Base-by-base conservation (phyloP, 2,329 filamentous ascomycete species). In the Nemania sp. region DNA sequence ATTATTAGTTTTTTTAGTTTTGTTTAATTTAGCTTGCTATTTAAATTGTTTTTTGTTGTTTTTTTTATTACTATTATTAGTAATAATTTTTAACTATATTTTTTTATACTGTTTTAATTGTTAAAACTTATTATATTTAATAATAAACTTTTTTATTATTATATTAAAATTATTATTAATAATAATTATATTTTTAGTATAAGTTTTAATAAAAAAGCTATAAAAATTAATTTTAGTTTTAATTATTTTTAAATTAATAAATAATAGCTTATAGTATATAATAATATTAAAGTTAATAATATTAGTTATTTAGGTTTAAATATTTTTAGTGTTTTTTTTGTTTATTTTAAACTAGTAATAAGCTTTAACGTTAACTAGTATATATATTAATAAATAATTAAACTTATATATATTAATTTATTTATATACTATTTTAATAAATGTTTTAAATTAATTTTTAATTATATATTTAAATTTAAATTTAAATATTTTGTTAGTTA, bases 361-460 rank as follows among this genome's bases (percentile, higher is more conserved):
- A 5, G 49, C 15, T 52, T 52, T 52, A 52, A 52, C 29, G 18
- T 52, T 52, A 27, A 29, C 4, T 27, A 52, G 18, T 27, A 18
- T 29, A 52, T 52, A 52, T 52, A 52, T 29, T 26, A 52, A 27
- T 13, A 52, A 29, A 29, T 52, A 52, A 27, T 24, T 52, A 52
- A 52, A 52, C 8, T 24, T 52, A 52, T 52, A 27, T 13, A 27
- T 29, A 18, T 27, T 52, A 27, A 52, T 18, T 52, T 52, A 27
- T 52, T 52, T 52, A 13, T 52, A 13, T 27, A 52, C 29, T 24
- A 18, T 24, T 29, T 52, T 29, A 29, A 52, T 29, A 52, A 52
- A 52, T 29, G 13, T 52, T 18, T 52, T 27, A 27, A 52, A 52
- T 2, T 5, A 27, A 24, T 52, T 11, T 11, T 24, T 27, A 52